These are phyloP conservation scores for Mychonastes homosphaera DNA, from an alignment of 139 green algal species.

Conservation along the genomic window DNA sequence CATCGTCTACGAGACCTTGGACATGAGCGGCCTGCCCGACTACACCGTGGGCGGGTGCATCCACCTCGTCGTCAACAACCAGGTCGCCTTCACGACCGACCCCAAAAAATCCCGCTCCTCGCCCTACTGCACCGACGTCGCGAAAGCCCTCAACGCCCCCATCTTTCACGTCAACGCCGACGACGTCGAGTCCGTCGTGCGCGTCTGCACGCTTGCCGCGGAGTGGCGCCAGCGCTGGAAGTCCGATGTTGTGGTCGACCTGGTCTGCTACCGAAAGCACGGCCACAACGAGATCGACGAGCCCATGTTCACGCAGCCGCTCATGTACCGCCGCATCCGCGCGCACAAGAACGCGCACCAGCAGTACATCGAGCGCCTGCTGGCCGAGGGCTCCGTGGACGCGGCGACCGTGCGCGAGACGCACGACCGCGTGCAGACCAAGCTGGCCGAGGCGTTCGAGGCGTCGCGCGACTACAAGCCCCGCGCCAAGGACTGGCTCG, in stretches of 20 bases:
- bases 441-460: slow-evolving; percentile 75
- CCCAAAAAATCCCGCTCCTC: slow-evolving; percentile 68
- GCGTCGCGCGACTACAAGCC: slow-evolving; percentile 70
- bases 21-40: slow-evolving; percentile 87
- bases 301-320: slow-evolving; percentile 95
- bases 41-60: slow-evolving; percentile 91
- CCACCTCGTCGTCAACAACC: slow-evolving; percentile 97
- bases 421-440: slow-evolving; percentile 46
- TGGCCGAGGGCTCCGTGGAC: slow-evolving; percentile 46
- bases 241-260: slow-evolving; percentile 90
- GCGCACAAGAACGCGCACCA: slow-evolving; percentile 53
- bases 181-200: slow-evolving; percentile 86
- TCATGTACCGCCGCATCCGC: slow-evolving; percentile 89
- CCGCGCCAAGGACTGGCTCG: slow-evolving; percentile 72
- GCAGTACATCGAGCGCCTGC: slow-evolving; percentile 68
- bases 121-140: slow-evolving; percentile 94
- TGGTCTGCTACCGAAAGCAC: slow-evolving; percentile 80
- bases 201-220: slow-evolving; percentile 81
- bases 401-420: slow-evolving; percentile 50
- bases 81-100: slow-evolving; percentile 97
- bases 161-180: slow-evolving; percentile 99
- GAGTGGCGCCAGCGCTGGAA: slow-evolving; percentile 89
- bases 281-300: slow-evolving; percentile 99
- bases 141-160: slow-evolving; percentile 83
- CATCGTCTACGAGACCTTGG: slow-evolving; percentile 95